Base-by-base conservation (phyloP, 148 eudicot species). In the Pharnaceum exiguum region DNA sequence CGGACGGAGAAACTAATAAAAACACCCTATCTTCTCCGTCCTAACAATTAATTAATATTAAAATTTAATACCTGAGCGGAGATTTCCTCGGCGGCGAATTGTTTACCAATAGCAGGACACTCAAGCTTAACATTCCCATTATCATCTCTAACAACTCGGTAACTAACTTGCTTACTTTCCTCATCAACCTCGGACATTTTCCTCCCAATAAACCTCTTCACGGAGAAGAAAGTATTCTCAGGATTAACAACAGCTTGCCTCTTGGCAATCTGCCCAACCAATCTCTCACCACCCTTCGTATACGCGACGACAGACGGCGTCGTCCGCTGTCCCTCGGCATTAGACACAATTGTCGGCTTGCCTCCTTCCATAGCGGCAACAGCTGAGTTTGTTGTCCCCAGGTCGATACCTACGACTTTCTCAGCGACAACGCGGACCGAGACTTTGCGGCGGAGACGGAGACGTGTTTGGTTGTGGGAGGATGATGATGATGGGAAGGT, bases 291-390 rank as follows among this genome's bases (percentile, higher is more conserved):
- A 30, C 25, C 79, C 63, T 88, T 91, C 1, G 98, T 87, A 32
- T 88, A 91, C 19, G 98, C 98, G 50, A 91, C 98, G 7, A 91
- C 98, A 0, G 98, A 91, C 12, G 98, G 96, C 22, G 98, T 91
- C 33, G 98, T 91, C 38, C 98, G 46, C 76, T 91, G 98, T 7
- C 98, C 98, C 57, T 91, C 96, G 0, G 86, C 87, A 59, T 88
- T 91, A 0, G 98, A 85, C 2, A 91, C 94, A 9, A 91, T 91
- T 0, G 90, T 79, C 9, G 97, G 97, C 68, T 91, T 91, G 7
- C 97, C 97, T 0, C 97, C 97, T 38, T 91, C 97, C 97, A 91
- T 91, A 1, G 94, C 97, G 8, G 96, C 97, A 47, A 91, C 97
- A 0, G 97, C 97, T 0, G 97, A 91, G 68, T 91, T 91, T 0